Evolutionary conservation across 75 land plant species (phyloP).

Genomic region (Pseudotsuga menziesii): DNA sequence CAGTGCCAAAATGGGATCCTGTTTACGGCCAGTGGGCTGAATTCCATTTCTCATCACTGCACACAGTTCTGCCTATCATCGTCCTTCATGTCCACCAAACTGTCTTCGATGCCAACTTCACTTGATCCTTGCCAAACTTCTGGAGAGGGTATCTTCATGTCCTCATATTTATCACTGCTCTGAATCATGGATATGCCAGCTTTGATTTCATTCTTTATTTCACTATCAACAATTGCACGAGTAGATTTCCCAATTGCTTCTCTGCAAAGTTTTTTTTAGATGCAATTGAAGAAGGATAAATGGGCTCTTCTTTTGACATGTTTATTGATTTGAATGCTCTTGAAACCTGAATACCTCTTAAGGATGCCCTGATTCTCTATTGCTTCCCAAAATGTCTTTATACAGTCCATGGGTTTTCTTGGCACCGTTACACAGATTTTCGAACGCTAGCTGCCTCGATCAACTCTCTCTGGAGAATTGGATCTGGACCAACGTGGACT

Average conservation of each 20-base stretch:
- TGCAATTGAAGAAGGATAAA: neutral
- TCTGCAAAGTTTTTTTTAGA: neutral
- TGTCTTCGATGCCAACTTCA: neutral
- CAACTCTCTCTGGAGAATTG: too few relatives aligned
- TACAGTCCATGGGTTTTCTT: too few relatives aligned
- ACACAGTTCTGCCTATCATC: conserved; percentile 8
- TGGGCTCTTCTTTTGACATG: neutral
- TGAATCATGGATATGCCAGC: neutral
- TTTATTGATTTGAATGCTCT: neutral
- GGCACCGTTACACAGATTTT: too few relatives aligned
- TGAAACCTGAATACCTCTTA: conserved; percentile 3
- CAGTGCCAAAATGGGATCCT: too few relatives aligned
- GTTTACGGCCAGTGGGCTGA: conserved; percentile 43
- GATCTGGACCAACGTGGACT: too few relatives aligned
- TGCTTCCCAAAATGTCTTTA: too few relatives aligned
- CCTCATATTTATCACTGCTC: neutral
- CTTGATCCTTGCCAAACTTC: neutral
- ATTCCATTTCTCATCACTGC: conserved; percentile 17
- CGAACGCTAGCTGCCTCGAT: too few relatives aligned
- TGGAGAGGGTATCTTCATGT: neutral
- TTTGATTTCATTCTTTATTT: neutral
- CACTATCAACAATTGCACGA: neutral
- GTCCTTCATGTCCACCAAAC: neutral
- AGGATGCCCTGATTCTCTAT: conserved; percentile 8
- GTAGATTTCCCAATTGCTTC: neutral